Evolutionary conservation across 116 monocot species (phyloP).

Genomic region (Iris pallida): DNA sequence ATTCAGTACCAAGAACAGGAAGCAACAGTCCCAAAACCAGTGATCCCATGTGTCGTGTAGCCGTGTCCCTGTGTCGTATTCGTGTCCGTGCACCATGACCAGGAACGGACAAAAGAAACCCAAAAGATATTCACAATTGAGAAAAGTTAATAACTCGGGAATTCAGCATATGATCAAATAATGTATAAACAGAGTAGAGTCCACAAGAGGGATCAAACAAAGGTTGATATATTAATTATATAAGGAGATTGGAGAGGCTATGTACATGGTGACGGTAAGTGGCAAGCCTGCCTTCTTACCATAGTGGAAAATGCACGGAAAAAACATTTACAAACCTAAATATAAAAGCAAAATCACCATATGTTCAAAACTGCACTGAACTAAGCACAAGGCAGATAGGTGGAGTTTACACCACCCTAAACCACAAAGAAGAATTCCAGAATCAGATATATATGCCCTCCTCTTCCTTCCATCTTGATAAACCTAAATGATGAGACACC

Average conservation of each 20-base stretch:
- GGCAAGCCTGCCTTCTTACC: neutral
- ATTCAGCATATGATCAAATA: neutral
- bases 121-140: neutral
- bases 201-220: neutral
- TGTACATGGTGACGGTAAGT: constrained; percentile 4
- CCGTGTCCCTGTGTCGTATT: too few species aligned
- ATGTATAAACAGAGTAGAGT: neutral
- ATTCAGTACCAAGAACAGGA: neutral
- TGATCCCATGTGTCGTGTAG: too few species aligned
- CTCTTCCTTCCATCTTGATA: neutral
- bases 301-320: neutral
- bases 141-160: neutral
- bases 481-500: neutral
- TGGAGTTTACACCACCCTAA: neutral
- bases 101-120: too few species aligned
- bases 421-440: neutral
- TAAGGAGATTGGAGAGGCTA: neutral
- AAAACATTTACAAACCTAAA: neutral
- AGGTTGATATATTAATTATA: neutral
- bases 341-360: neutral
- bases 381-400: neutral
- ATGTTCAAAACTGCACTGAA: neutral
- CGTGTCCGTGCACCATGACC: too few species aligned
- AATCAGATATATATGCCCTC: neutral
- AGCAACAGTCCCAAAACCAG: too few species aligned